phyloP scores from a whole-genome alignment of 805 yeast species.

The Nakazawaea populi region DNA sequence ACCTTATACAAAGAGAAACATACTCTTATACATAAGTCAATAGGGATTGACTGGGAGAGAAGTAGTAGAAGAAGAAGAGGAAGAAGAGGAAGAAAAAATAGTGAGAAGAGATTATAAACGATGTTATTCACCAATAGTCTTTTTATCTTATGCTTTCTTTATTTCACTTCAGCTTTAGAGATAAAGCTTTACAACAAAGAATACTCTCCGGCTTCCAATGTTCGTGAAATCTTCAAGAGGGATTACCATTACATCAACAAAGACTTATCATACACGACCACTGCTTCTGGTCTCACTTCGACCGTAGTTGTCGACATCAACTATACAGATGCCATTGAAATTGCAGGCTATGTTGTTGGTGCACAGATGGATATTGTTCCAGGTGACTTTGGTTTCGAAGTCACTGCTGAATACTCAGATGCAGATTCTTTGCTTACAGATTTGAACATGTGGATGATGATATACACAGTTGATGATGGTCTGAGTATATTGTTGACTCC shows the following conservation, averaged over 20 bases:
- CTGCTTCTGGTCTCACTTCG: constrained; percentile 4
- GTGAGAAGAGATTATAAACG: not conserved
- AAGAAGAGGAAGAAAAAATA: not conserved
- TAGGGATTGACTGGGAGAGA: not conserved
- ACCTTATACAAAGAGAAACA: no score
- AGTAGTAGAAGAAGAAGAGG: not conserved
- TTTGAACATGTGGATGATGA: constrained; percentile 9
- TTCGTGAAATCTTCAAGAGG: constrained; percentile 3
- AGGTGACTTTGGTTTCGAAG: constrained; percentile 7
- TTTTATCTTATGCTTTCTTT: not conserved
- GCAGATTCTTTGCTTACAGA: not conserved
- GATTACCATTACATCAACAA: not conserved
- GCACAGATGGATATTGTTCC: constrained; percentile 2
- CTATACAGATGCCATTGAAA: constrained; percentile 2
- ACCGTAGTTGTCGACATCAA: constrained; percentile 6
- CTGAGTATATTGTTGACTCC: constrained; percentile 3
- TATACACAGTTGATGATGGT: constrained; percentile 5
- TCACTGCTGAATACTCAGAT: constrained; percentile 1
- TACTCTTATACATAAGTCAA: no score
- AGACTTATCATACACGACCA: constrained; percentile 5
- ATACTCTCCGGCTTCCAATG: not conserved
- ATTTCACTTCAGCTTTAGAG: constrained; percentile 1
- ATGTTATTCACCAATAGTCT: not conserved
- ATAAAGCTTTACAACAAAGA: constrained; percentile 6
- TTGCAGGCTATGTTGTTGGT: constrained; percentile 3